Conservation (phyloP, 257 asterid species). For the Henckelia pumila region DNA sequence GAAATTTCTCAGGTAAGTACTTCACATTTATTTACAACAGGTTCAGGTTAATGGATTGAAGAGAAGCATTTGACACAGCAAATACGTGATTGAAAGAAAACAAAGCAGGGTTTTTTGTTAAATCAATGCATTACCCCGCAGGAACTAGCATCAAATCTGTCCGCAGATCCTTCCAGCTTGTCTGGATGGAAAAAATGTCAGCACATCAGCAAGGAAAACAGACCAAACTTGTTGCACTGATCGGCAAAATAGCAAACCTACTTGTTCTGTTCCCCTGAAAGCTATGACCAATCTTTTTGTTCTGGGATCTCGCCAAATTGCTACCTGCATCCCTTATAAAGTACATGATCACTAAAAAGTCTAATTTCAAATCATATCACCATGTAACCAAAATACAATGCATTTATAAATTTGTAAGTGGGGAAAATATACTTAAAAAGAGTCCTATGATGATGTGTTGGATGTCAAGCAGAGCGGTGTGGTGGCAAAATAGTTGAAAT, state of each 20-base stretch:
- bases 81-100: background rate
- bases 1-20: conserved; percentile 11
- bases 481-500: background rate
- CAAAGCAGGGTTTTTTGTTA: conserved; percentile 10
- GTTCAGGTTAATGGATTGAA: conserved; percentile 6
- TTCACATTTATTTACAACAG: conserved; percentile 5
- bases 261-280: conserved; percentile 99
- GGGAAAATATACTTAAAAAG: background rate
- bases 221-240: conserved; percentile 6
- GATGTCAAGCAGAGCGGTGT: background rate
- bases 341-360: conserved; percentile 25
- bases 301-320: conserved; percentile 81
- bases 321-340: conserved; percentile 56
- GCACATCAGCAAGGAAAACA: conserved; percentile 14
- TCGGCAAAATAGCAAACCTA: conserved; percentile 31
- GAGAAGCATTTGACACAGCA: conserved; percentile 2
- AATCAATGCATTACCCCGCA: conserved; percentile 65
- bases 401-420: background rate
- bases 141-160: conserved; percentile 94
- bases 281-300: conserved; percentile 90
- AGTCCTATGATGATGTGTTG: background rate
- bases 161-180: conserved; percentile 88
- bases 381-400: conserved; percentile 8
- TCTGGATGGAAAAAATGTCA: conserved; percentile 46
- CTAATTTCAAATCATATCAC: conserved; percentile 16